Conservation (phyloP, 805 yeast species). For the Teunomyces funiuensis region DNA sequence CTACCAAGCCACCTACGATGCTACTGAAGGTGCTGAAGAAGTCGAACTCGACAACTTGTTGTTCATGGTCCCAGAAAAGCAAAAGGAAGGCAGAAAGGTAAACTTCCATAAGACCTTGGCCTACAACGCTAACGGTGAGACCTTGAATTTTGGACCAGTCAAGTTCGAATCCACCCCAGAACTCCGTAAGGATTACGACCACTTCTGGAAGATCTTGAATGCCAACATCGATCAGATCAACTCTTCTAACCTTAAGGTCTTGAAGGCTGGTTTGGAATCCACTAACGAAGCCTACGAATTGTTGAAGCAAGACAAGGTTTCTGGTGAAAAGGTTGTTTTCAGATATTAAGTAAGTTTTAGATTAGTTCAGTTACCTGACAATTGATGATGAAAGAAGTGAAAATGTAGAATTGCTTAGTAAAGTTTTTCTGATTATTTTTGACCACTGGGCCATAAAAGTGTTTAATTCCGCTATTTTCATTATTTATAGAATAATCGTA, state of each 20-base stretch:
- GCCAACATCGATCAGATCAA: slow-evolving; percentile 14
- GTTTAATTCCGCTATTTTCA: no score
- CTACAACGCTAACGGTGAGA: slow-evolving; percentile 9
- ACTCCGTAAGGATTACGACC: slow-evolving; percentile 9
- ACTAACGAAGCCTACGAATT: slow-evolving; percentile 38
- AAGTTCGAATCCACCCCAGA: slow-evolving; percentile 1
- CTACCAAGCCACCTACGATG: slow-evolving; percentile 27
- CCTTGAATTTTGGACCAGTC: background rate
- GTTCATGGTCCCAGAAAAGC: background rate
- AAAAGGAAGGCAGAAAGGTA: background rate
- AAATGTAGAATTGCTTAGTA: no score
- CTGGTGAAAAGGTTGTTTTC: slow-evolving; percentile 46
- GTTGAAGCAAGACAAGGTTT: slow-evolving; percentile 37
- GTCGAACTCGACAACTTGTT: slow-evolving; percentile 13
- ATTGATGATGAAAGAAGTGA: no score
- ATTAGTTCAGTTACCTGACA: background rate
- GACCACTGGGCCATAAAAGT: no score
- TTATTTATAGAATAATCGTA: no score
- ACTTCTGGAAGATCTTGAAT: slow-evolving; percentile 27
- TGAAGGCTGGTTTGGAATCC: slow-evolving; percentile 25
- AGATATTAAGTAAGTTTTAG: slow-evolving; percentile 12
- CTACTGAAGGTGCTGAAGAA: slow-evolving; percentile 23
- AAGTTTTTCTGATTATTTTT: no score
- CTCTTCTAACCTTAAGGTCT: slow-evolving; percentile 22
- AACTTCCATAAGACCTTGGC: slow-evolving; percentile 5